These are phyloP conservation scores for Rhododendron griersonianum DNA, from an alignment of 148 eudicot species.

Conservation along the genomic window DNA sequence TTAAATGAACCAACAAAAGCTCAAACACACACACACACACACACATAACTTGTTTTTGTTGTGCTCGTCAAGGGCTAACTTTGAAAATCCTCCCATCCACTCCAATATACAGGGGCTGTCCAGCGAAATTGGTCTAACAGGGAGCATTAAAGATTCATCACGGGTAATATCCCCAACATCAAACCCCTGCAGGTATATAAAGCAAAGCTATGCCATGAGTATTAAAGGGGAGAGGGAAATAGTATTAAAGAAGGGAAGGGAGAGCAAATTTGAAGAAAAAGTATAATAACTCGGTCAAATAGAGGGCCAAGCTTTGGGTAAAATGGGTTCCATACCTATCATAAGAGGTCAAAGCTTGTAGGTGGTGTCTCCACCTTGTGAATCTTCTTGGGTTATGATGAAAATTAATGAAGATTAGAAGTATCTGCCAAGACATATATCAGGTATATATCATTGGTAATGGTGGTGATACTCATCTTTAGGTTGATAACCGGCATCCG, in stretches of 20 bases:
- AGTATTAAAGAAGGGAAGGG: too few relatives aligned
- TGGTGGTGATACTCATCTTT: too few relatives aligned
- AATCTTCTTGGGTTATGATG: too few relatives aligned
- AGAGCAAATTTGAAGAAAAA: slow-evolving; percentile 9
- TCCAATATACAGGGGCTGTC: neutral
- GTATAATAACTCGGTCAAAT: neutral
- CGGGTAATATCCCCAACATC: neutral
- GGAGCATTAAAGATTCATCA: neutral
- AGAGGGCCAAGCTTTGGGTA: too few relatives aligned
- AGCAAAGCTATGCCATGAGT: too few relatives aligned
- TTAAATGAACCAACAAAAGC: neutral
- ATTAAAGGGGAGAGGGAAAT: too few relatives aligned
- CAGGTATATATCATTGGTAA: too few relatives aligned
- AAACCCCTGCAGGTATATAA: neutral
- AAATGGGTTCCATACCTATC: too few relatives aligned
- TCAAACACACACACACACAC: neutral
- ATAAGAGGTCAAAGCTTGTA: neutral
- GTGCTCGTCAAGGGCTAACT: neutral
- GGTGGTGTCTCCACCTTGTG: neutral
- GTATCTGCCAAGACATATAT: too few relatives aligned
- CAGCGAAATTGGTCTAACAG: neutral
- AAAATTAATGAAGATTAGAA: too few relatives aligned
- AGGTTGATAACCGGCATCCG: too few relatives aligned
- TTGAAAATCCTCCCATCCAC: neutral
- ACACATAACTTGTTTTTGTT: neutral